A percentile compares a stretch with the other conserved stretches of the same genome.
phyloP scores from a whole-genome alignment of 2,329 filamentous ascomycete genomes.

The Coniochaeta ligniaria region DNA sequence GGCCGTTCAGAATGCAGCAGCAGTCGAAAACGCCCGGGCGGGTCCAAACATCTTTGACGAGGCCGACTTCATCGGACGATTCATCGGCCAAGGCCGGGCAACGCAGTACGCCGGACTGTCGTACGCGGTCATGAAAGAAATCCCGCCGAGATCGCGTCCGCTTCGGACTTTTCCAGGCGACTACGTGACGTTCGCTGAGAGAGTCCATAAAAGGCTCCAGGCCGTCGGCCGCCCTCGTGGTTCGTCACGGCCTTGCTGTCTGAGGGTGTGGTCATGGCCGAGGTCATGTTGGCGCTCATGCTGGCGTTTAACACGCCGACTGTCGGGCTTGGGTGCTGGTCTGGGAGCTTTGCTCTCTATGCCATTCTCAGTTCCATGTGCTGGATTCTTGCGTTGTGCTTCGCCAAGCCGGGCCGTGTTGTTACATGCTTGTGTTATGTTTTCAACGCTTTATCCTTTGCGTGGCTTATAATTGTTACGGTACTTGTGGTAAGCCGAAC shows the following conservation, averaged over 20 bases:
- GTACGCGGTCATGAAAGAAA: conserved; percentile 26
- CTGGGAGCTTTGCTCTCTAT: conserved; percentile 4
- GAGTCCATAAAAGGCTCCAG: no score
- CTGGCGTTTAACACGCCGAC: conserved; percentile 26
- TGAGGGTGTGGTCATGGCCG: conserved; percentile 1
- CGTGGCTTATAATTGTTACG: no score
- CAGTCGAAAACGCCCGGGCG: no score
- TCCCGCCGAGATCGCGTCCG: not conserved
- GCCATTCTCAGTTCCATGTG: not conserved
- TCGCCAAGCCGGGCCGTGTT: not conserved
- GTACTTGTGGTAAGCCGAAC: no score
- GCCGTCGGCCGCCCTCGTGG: no score
- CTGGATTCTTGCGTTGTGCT: not conserved
- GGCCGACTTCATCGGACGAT: conserved; percentile 17
- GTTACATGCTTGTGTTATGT: no score
- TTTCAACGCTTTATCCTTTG: no score
- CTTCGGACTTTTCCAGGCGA: no score
- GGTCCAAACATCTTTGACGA: not conserved
- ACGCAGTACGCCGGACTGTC: conserved; percentile 31
- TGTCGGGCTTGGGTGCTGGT: conserved; percentile 32
- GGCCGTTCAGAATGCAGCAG: no score
- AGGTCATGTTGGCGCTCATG: conserved; percentile 6
- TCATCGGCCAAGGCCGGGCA: conserved; percentile 28
- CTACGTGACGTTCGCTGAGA: no score
- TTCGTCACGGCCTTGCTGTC: no score